Conservation (phyloP, 2,329 filamentous ascomycete genomes). For the Trichoderma asperellum region DNA sequence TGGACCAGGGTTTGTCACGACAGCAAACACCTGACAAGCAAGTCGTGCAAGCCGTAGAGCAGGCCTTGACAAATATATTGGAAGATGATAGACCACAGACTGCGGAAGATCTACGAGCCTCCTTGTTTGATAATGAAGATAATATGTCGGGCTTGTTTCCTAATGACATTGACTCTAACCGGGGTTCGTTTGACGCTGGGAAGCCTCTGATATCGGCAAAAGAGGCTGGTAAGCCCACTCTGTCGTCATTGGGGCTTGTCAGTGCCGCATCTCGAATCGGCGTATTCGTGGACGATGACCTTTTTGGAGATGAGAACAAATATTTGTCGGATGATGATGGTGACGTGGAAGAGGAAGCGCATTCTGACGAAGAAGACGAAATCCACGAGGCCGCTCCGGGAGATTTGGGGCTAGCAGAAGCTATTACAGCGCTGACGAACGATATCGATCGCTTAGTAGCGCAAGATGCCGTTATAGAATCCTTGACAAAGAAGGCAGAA, state of each 20-base stretch:
- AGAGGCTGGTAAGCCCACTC: conserved; percentile 73
- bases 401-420: conserved; percentile 89
- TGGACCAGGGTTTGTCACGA: conserved; percentile 67
- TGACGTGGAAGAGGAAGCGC: conserved; percentile 63
- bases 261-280: conserved; percentile 85
- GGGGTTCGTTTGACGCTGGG: conserved; percentile 63
- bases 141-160: conserved; percentile 54
- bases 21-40: conserved; percentile 69
- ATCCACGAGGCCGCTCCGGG: conserved; percentile 94
- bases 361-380: conserved; percentile 70
- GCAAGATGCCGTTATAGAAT: conserved; percentile 90
- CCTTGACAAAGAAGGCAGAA: conserved; percentile 89
- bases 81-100: conserved; percentile 71
- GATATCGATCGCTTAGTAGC: conserved; percentile 88
- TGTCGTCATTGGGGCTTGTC: conserved; percentile 88
- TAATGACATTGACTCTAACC: conserved; percentile 63
- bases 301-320: conserved; percentile 87
- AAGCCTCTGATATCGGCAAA: conserved; percentile 44
- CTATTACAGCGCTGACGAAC: conserved; percentile 82
- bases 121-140: conserved; percentile 59
- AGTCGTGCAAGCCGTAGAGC: conserved; percentile 90
- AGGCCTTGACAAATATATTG: conserved; percentile 89
- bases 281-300: conserved; percentile 90
- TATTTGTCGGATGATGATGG: conserved; percentile 86
- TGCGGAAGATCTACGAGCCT: conserved; percentile 66